Evolutionary conservation across 352 stramenopile species (phyloP).

Genomic region (Pythium inflatum): DNA sequence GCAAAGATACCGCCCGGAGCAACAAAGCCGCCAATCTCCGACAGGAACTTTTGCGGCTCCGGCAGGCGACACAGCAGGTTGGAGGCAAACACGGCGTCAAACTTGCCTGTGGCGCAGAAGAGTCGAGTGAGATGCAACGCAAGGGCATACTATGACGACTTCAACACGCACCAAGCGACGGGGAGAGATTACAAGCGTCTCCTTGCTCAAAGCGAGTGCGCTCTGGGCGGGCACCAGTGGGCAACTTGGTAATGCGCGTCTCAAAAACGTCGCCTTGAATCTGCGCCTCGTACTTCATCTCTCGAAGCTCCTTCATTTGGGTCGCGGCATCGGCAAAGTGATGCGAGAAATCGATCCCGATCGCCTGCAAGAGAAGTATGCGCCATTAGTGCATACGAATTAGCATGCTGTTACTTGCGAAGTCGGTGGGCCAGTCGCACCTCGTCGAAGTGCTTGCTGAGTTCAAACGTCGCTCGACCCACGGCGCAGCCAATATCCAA

Average conservation of each 20-base stretch:
- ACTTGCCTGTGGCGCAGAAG: slow-evolving; percentile 56
- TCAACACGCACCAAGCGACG: slow-evolving; percentile 67
- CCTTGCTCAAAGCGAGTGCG: slow-evolving; percentile 89
- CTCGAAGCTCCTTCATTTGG: slow-evolving; percentile 80
- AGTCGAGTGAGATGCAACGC: not conserved
- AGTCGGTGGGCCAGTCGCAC: no score
- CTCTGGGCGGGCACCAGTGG: slow-evolving; percentile 51
- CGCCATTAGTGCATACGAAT: no score
- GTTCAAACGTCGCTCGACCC: slow-evolving; percentile 92
- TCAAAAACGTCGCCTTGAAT: slow-evolving; percentile 89
- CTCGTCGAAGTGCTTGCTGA: slow-evolving; percentile 93
- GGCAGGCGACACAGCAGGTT: slow-evolving; percentile 97
- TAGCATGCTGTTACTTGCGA: no score
- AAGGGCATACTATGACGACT: slow-evolving; percentile 21
- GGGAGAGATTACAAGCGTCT: slow-evolving; percentile 91
- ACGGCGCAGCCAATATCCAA: slow-evolving; percentile 96
- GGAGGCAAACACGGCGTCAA: slow-evolving; percentile 95
- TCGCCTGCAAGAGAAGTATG: slow-evolving; percentile 42
- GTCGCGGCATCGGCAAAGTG: slow-evolving; percentile 90
- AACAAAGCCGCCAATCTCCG: slow-evolving; percentile 83
- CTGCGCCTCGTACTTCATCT: slow-evolving; percentile 85
- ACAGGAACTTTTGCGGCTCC: slow-evolving; percentile 91
- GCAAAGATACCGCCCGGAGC: slow-evolving; percentile 92
- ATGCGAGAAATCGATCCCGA: slow-evolving; percentile 94
- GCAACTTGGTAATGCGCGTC: slow-evolving; percentile 63